Base-by-base conservation (phyloP, 345 rosid species). In the Balakata baccata region DNA sequence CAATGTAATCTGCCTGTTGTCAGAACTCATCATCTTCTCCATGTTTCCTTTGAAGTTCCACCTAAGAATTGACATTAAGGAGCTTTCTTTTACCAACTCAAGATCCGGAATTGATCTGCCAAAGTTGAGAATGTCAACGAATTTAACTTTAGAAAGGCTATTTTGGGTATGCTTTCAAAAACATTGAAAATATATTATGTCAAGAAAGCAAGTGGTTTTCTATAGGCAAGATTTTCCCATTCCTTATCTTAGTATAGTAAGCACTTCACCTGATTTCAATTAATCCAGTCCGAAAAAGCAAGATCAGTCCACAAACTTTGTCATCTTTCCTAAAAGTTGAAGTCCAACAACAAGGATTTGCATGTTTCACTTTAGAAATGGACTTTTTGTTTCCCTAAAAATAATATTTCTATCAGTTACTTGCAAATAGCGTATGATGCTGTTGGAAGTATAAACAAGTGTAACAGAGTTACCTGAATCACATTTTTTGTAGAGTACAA, bases 71-170 rank as follows among this genome's bases (percentile, higher is more conserved):
- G 94, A 80, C 78, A 78, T 75, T 76, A 95, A 78, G 74, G 97
- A 87, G 84, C 85, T 83, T 75, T 86, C 94, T 83, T 81, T 82
- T 76, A 86, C 84, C 80, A 87, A 82, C 76, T 87, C 89, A 67
- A 95, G 86, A 81, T 87, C 70, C 47, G 93, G 92, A 68, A 92
- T 84, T 66, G 98, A 88, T 79, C 99, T 95, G 92, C 72, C 72
- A 78, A 77, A 4, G 46, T 7, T 11, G 60, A 7, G 11, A 23
- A 68, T 29, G 67, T 39, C n/a, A 60, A 3, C n/a, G 13, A 25
- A 14, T 58, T 18, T 0, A 57, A 45, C 8, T 22, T 23, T 37
- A 43, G 11, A 12, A 29, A 5, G 5, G 12, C 17, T 3, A 3
- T 25, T 25, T 68, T 11, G 17, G 38, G 18, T 9, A 16, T 23